A percentile compares a stretch with the other conserved stretches of the same genome.
Conservation (phyloP, 306 rosid genomes). For the Cucumis melo region DNA sequence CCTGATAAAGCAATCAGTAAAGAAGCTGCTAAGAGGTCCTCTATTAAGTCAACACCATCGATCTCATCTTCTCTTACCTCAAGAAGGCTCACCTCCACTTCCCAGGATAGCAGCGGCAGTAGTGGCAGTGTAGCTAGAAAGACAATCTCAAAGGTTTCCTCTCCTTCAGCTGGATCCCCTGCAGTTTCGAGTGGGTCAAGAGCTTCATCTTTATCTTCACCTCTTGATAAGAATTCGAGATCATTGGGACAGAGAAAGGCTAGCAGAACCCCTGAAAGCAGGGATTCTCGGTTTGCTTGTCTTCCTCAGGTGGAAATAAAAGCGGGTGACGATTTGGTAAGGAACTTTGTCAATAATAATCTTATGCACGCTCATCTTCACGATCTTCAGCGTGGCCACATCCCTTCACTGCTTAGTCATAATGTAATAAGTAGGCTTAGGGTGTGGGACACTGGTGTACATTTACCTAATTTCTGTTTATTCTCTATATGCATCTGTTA, state of each 20-base stretch:
- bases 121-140: constrained; percentile 46
- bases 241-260: constrained; percentile 54
- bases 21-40: constrained; percentile 29
- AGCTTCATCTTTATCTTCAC: constrained; percentile 40
- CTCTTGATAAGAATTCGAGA: constrained; percentile 44
- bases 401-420: background rate
- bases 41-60: constrained; percentile 36
- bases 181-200: constrained; percentile 43
- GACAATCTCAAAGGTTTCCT: constrained; percentile 43
- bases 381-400: background rate
- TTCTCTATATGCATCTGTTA: background rate
- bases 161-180: constrained; percentile 40
- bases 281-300: constrained; percentile 55
- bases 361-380: background rate
- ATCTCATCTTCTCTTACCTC: constrained; percentile 25
- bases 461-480: background rate
- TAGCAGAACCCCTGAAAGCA: constrained; percentile 42
- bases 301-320: constrained; percentile 92
- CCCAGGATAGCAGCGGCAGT: constrained; percentile 32
- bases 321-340: constrained; percentile 87
- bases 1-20: constrained; percentile 26
- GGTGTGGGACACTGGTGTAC: background rate
- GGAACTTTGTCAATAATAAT: constrained; percentile 4
- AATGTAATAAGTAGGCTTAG: background rate
- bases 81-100: constrained; percentile 31